These are phyloP conservation scores for Arachnopeziza araneosa DNA, from an alignment of 2,329 filamentous ascomycete species.

Conservation along the genomic window DNA sequence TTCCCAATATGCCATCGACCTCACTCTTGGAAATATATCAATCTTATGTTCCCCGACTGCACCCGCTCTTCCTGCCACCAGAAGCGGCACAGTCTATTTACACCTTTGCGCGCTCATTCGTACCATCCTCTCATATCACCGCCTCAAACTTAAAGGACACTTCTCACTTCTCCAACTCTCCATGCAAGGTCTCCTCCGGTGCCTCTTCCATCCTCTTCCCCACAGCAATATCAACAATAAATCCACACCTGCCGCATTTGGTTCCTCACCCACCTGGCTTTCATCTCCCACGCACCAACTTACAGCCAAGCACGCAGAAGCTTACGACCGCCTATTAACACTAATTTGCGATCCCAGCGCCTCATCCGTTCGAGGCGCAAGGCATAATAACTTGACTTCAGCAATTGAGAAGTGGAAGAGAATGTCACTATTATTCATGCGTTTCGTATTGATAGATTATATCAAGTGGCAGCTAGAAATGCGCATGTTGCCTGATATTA, in stretches of 20 bases:
- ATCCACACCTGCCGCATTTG: slow-evolving; percentile 3
- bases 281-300: slow-evolving; percentile 24
- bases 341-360: slow-evolving; percentile 55
- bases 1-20: slow-evolving; percentile 31
- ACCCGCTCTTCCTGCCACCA: slow-evolving; percentile 17
- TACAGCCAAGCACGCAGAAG: slow-evolving; percentile 41
- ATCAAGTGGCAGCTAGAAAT: slow-evolving; percentile 56
- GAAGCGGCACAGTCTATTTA: slow-evolving; percentile 24
- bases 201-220: slow-evolving; percentile 40
- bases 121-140: slow-evolving; percentile 52
- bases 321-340: slow-evolving; percentile 51
- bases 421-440: slow-evolving; percentile 57
- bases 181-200: slow-evolving; percentile 50
- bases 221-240: slow-evolving; percentile 24
- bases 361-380: slow-evolving; percentile 44
- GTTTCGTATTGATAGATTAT: slow-evolving; percentile 53
- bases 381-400: slow-evolving; percentile 43
- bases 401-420: slow-evolving; percentile 56
- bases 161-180: slow-evolving; percentile 52
- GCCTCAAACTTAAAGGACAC: slow-evolving; percentile 55
- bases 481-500: slow-evolving; percentile 43
- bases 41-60: slow-evolving; percentile 27
- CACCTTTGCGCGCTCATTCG: slow-evolving; percentile 47
- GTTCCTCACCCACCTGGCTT: slow-evolving; percentile 33
- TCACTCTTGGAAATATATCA: slow-evolving; percentile 28